These are phyloP conservation scores for Emergomyces africanus DNA, from an alignment of 2,329 filamentous ascomycete genomes.

Conservation along the genomic window DNA sequence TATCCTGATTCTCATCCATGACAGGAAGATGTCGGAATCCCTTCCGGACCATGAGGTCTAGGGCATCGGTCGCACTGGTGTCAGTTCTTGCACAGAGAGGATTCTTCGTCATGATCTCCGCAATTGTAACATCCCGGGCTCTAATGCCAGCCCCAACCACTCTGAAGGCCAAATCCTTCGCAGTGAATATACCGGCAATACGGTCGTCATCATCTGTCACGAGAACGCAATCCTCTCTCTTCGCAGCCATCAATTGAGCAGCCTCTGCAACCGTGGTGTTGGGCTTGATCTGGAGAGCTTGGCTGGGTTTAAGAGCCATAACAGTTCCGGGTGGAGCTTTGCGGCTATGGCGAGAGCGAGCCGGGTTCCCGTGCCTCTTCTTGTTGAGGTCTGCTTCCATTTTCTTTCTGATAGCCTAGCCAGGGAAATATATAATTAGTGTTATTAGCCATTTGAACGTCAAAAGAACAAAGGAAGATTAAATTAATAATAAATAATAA, in stretches of 20 bases:
- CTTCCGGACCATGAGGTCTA: constrained; percentile 97
- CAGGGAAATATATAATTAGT: constrained; percentile 11
- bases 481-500: too few relatives aligned
- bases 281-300: constrained; percentile 94
- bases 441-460: not conserved
- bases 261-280: constrained; percentile 88
- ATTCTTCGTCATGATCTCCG: constrained; percentile 99
- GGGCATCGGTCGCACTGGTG: constrained; percentile 91
- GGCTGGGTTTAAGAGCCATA: constrained; percentile 86
- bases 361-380: constrained; percentile 64
- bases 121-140: constrained; percentile 79
- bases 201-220: constrained; percentile 97
- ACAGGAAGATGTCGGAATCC: constrained; percentile 95
- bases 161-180: constrained; percentile 94
- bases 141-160: constrained; percentile 87
- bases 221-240: constrained; percentile 93
- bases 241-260: constrained; percentile 96
- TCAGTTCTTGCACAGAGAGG: constrained; percentile 94
- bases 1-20: constrained; percentile 99
- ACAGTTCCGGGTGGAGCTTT: constrained; percentile 96
- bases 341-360: constrained; percentile 65
- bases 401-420: constrained; percentile 86
- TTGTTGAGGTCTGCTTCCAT: constrained; percentile 97
- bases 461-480: not conserved
- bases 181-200: constrained; percentile 97